phyloP scores from a whole-genome alignment of 108 stramenopile genomes.

The Nitzschia sp. region DNA sequence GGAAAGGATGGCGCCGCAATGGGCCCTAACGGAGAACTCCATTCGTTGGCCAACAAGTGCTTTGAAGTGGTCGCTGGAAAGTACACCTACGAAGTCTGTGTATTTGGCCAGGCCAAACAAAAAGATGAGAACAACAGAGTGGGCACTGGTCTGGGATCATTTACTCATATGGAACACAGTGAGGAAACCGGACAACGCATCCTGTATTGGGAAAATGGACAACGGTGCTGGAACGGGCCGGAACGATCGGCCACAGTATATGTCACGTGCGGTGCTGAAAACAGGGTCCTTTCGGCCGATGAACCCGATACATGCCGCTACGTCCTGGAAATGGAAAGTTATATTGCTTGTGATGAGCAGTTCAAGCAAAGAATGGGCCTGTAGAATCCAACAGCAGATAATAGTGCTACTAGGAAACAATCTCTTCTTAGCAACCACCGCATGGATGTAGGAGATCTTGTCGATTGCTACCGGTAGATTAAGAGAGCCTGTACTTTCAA shows the following conservation, averaged over 20 bases:
- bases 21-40: constrained; percentile 72
- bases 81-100: constrained; percentile 82
- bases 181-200: constrained; percentile 48
- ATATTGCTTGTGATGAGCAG: constrained; percentile 74
- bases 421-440: no score
- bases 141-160: constrained; percentile 66
- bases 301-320: constrained; percentile 87
- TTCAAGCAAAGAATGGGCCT: constrained; percentile 41
- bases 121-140: constrained; percentile 47
- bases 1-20: constrained; percentile 42
- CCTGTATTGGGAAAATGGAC: constrained; percentile 64
- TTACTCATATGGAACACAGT: constrained; percentile 31
- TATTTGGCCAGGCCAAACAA: constrained; percentile 68
- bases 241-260: constrained; percentile 64
- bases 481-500: no score
- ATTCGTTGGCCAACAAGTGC: constrained; percentile 57
- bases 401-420: no score
- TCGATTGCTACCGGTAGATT: no score
- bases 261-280: constrained; percentile 73
- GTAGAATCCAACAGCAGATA: neutral
- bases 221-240: constrained; percentile 88
- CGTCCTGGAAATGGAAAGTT: constrained; percentile 78
- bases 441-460: no score
- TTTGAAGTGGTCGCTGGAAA: constrained; percentile 63
- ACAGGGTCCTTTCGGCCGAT: constrained; percentile 69